These are phyloP conservation scores for Aspergillus melleus DNA, from an alignment of 2,329 filamentous ascomycete genomes.

Conservation along the genomic window DNA sequence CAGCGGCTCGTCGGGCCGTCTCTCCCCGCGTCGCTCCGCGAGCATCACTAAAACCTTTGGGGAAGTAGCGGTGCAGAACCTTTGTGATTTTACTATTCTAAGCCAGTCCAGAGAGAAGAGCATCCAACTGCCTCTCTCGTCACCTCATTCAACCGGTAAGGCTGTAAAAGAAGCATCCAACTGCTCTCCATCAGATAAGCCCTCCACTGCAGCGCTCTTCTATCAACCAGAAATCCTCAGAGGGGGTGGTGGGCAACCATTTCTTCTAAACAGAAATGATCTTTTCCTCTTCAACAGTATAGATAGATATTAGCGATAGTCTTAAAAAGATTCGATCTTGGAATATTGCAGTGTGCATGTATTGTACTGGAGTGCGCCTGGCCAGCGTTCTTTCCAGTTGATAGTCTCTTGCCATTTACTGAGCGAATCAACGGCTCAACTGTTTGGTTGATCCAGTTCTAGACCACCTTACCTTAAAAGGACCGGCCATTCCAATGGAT, in stretches of 20 bases:
- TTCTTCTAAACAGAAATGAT: not conserved
- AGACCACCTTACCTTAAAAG: not conserved
- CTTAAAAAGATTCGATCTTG: not conserved
- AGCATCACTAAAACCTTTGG: slow-evolving; percentile 12
- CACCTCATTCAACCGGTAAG: slow-evolving; percentile 33
- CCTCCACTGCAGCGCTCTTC: slow-evolving; percentile 14
- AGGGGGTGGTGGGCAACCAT: slow-evolving; percentile 22
- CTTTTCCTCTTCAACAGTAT: not conserved
- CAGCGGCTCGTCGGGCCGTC: slow-evolving; percentile 7
- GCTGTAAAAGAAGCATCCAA: slow-evolving; percentile 46
- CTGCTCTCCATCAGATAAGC: slow-evolving; percentile 42
- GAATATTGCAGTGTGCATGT: not conserved
- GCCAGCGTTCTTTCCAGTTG: too few species aligned
- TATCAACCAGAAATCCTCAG: not conserved
- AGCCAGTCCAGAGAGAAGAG: slow-evolving; percentile 41
- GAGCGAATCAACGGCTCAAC: too few species aligned
- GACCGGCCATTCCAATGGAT: not conserved
- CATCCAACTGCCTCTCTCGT: slow-evolving; percentile 44
- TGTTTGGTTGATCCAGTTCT: not conserved
- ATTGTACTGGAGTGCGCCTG: not conserved
- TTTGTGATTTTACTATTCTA: slow-evolving; percentile 32
- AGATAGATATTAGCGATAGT: not conserved
- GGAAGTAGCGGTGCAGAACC: slow-evolving; percentile 36
- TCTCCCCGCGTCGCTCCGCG: slow-evolving; percentile 11
- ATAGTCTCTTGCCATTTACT: too few species aligned